Conservation (phyloP, 1,284 basidiomycete genomes). For the Boletus semigastroideus region DNA sequence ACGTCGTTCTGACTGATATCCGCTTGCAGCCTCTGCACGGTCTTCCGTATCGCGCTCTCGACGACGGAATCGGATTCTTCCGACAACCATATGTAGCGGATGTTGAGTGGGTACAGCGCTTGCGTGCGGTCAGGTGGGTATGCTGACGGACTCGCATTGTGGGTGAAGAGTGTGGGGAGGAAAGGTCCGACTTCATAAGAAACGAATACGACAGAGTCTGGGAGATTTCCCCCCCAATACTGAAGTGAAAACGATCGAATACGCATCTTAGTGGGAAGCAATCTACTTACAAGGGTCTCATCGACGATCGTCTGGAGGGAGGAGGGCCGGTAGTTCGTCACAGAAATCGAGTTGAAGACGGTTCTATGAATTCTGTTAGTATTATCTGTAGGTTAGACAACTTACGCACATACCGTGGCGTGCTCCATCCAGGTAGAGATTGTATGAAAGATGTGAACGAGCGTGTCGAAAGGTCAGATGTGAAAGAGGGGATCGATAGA, state of each 20-base stretch:
- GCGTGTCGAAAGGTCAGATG: constrained; percentile 33
- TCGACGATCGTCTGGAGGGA: constrained; percentile 13
- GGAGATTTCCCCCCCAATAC: constrained; percentile 5
- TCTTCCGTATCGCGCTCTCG: constrained; percentile 39
- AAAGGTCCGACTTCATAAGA: constrained; percentile 60
- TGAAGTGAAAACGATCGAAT: background rate
- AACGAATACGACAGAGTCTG: constrained; percentile 20
- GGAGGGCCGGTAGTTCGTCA: constrained; percentile 2
- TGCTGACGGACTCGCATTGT: constrained; percentile 41
- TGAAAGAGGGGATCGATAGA: constrained; percentile 34
- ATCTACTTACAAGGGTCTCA: constrained; percentile 12
- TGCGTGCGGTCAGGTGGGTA: constrained; percentile 46
- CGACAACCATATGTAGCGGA: constrained; percentile 47
- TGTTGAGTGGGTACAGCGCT: constrained; percentile 45
- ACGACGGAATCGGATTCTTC: constrained; percentile 38
- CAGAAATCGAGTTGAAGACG: constrained; percentile 18
- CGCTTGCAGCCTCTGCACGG: constrained; percentile 36
- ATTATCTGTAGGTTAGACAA: background rate
- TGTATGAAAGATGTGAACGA: constrained; percentile 34
- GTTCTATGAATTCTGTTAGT: background rate
- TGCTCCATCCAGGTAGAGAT: constrained; percentile 1
- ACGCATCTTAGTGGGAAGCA: background rate
- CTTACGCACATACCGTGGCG: constrained; percentile 4
- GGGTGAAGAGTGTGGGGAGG: constrained; percentile 43
- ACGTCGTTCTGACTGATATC: constrained; percentile 8